Evolutionary conservation across 371 early-diverging fungal species (phyloP), one percentile per base, ranked within the genome.

Genomic region (Lichtheimia corymbifera): DNA sequence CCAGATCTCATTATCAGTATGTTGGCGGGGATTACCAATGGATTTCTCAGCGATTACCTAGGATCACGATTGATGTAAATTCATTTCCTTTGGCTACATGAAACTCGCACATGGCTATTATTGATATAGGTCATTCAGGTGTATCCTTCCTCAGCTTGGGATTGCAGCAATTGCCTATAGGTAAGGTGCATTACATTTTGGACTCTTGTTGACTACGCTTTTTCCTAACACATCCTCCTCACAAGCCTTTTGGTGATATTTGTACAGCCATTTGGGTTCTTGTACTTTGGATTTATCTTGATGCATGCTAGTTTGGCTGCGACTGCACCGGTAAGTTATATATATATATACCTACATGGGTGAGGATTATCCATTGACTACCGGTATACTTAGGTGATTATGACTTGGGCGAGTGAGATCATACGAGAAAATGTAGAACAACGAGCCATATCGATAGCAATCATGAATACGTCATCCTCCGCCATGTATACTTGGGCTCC

Each of bases 391-490:
- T 63, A 81, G 82, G 63, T 76, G 35, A 62, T 76, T 5, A 81
- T 81, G 82, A 78, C 82, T 17, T 81, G 79, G 78, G 77, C 78
- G 41, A 81, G 72, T 50, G 82, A 81, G 49, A 72, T 63, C 7
- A 74, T 81, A n/a, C 65, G 73, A 5, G 50, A 68, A 0, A 66
- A 73, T 53, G 65, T 51, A 0, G 72, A 73, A 25, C 53, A 70
- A 0, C 71, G 82, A 55, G 82, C 78, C 1, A 63, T 81, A 71
- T 70, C 78, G 11, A 76, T 81, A 54, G 78, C 78, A 2, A 67
- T 66, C 5, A 74, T 81, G 78, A 81, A 81, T 40, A 76, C 78
- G 0, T 73, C 58, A 24, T 68, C 78, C 2, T 74, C 76, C 3
- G 25, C 74, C 5, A 76, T 72, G 68, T 72, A 66, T 54, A 56